Conservation (phyloP, 495 filamentous ascomycete species). For the Friedmanniomyces endolithicus region DNA sequence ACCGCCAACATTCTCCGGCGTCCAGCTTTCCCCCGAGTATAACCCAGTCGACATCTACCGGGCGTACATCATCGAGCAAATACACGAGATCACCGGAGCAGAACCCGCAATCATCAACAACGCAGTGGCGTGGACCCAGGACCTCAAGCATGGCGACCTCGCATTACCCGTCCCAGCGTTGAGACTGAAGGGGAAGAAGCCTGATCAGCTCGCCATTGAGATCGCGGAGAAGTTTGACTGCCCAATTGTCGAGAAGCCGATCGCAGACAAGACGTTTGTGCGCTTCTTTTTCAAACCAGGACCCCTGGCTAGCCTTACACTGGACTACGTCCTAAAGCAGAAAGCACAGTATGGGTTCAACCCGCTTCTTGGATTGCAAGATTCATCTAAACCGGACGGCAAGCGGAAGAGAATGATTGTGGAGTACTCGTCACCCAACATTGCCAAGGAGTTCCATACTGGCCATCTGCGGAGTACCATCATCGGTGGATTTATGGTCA, state of each 20-base stretch:
- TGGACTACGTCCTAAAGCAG: slow-evolving; percentile 36
- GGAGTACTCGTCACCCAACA: slow-evolving; percentile 69
- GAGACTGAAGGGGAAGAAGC: slow-evolving; percentile 71
- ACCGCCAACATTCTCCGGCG: slow-evolving; percentile 12
- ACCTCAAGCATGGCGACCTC: slow-evolving; percentile 82
- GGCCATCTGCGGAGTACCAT: slow-evolving; percentile 66
- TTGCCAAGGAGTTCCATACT: slow-evolving; percentile 63
- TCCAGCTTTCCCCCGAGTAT: slow-evolving; percentile 42
- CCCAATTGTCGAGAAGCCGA: slow-evolving; percentile 59
- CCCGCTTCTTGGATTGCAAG: slow-evolving; percentile 24
- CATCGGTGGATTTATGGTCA: slow-evolving; percentile 59
- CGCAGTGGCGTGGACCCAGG: slow-evolving; percentile 66
- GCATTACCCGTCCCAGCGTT: slow-evolving; percentile 67
- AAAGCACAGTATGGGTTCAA: slow-evolving; percentile 33
- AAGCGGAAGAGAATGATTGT: slow-evolving; percentile 36
- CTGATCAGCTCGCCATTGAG: slow-evolving; percentile 55
- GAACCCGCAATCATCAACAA: slow-evolving; percentile 65
- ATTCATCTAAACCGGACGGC: slow-evolving; percentile 22
- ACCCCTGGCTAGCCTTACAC: slow-evolving; percentile 31
- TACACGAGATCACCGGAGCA: slow-evolving; percentile 61
- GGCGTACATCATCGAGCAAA: slow-evolving; percentile 60
- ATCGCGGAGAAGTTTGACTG: slow-evolving; percentile 62
- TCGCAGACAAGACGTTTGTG: slow-evolving; percentile 50
- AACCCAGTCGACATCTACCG: slow-evolving; percentile 88
- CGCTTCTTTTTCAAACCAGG: slow-evolving; percentile 58